Base-by-base conservation (phyloP, 2,329 filamentous ascomycete genomes). In the Tolypocladium sp. region DNA sequence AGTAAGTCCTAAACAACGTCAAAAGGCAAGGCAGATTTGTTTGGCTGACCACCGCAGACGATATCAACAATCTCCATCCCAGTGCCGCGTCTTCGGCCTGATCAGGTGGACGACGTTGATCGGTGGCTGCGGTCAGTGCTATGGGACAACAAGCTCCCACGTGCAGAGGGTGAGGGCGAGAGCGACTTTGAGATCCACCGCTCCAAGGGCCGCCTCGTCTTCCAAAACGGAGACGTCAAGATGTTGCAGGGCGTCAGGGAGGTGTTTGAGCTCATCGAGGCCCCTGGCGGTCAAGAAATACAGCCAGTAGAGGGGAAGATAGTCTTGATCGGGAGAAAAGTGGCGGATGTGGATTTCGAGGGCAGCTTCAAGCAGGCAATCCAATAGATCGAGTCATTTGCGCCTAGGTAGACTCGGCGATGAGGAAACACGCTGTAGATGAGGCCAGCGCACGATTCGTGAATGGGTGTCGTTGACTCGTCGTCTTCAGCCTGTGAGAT, bases 221-320 rank as follows among this genome's bases (percentile, higher is more conserved):
- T 93, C 22, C 68, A 76, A 0, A 79, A 87, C 58, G 91, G 90
- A 1, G 76, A 78, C 0, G 76, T 85, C 51, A 90, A 91, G 70
- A 84, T 97, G 63, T 80, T 97, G 9, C 94, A 99, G 72, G 94
- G 92, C 2, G 94, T 99, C 1, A 79, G 93, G 57, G 93, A 97
- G 66, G 83, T 97, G 20, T 99, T 97, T 71, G 94, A 99, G 68
- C 89, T 97, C 30, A 83, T 91, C 30, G 91, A 96, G 64, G 77
- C 75, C 9, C 74, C 76, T 5, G 65, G 71, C 12, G 71, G 69
- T 12, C 64, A 67, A 12, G 69, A 70, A 2, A 67, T 62, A 51
- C 59, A 59, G 15, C 61, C 69, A 13, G 63, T 65, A 33, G 64
- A 71, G 42, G 82, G 85, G 27, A 89, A 89, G 69, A 74, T 89